Evolutionary conservation across 202 grass and related monocot genomes (phyloP).

Genomic region (Saccharum hybrid): DNA sequence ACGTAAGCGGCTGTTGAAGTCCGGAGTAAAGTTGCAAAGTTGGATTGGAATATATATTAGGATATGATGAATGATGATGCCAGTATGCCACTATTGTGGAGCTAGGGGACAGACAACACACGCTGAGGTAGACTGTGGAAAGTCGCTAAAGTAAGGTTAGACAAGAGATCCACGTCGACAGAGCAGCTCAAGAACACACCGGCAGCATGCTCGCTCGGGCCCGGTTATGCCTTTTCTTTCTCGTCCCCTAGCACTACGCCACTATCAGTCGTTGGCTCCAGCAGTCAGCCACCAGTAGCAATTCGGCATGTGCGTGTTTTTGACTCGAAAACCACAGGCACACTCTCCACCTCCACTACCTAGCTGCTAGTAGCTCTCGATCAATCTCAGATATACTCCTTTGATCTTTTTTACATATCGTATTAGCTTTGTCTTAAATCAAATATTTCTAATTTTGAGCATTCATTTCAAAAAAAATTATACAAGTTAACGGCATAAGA

Average conservation of each 20-base stretch:
- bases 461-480: no score
- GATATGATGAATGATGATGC: neutral
- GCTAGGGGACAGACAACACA: neutral
- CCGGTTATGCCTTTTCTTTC: neutral
- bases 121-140: slow-evolving; percentile 14
- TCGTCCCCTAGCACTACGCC: neutral
- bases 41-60: neutral
- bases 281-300: neutral
- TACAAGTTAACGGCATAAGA: no score
- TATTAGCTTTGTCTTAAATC: no score
- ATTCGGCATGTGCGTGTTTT: slow-evolving; percentile 9
- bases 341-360: neutral
- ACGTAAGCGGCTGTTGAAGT: neutral
- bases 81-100: neutral
- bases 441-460: no score
- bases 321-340: neutral
- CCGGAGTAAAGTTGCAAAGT: slow-evolving; percentile 3
- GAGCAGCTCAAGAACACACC: neutral
- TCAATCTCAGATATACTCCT: neutral
- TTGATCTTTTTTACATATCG: no score
- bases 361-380: neutral
- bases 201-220: neutral
- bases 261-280: slow-evolving; percentile 4
- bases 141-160: slow-evolving; percentile 23
- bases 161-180: slow-evolving; percentile 14